Conservation (phyloP, 2,329 filamentous ascomycete species). For the Aspergillus fumigatus region DNA sequence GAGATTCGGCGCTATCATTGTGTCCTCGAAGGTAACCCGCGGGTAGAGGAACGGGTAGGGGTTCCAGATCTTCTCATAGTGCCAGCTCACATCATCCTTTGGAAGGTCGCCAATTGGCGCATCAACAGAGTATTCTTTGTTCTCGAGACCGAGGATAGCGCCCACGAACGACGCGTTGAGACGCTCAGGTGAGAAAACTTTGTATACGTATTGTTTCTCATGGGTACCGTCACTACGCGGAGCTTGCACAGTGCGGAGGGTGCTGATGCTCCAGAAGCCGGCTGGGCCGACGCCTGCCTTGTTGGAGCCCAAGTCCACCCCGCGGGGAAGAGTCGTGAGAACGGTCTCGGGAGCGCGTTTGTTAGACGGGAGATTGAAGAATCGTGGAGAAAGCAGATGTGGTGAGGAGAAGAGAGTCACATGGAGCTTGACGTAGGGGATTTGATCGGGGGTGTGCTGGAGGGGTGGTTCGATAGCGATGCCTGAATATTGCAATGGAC, state of each 20-base stretch:
- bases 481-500: conserved; percentile 74
- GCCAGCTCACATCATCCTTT: conserved; percentile 63
- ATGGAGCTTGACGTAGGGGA: conserved; percentile 83
- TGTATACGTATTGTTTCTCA: conserved; percentile 56
- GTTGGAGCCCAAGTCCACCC: conserved; percentile 37
- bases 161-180: conserved; percentile 46
- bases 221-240: conserved; percentile 32
- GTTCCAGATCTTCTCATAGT: conserved; percentile 70
- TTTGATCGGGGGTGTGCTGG: conserved; percentile 59
- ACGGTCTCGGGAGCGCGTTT: conserved; percentile 64
- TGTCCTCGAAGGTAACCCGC: conserved; percentile 80
- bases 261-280: conserved; percentile 82
- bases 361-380: conserved; percentile 60
- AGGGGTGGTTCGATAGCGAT: conserved; percentile 51
- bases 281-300: conserved; percentile 62
- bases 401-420: conserved; percentile 86
- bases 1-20: conserved; percentile 52
- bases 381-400: conserved; percentile 62
- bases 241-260: conserved; percentile 61
- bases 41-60: conserved; percentile 84
- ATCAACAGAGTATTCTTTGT: conserved; percentile 18
- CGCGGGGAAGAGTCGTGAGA: conserved; percentile 71
- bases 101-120: conserved; percentile 32
- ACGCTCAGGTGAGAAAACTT: conserved; percentile 58
- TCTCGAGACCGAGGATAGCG: conserved; percentile 44